Percentiles rank a stretch among this genome's conserved stretches.
These are phyloP conservation scores for Claviceps arundinis DNA, from an alignment of 2,329 filamentous ascomycete genomes.

Conservation along the genomic window DNA sequence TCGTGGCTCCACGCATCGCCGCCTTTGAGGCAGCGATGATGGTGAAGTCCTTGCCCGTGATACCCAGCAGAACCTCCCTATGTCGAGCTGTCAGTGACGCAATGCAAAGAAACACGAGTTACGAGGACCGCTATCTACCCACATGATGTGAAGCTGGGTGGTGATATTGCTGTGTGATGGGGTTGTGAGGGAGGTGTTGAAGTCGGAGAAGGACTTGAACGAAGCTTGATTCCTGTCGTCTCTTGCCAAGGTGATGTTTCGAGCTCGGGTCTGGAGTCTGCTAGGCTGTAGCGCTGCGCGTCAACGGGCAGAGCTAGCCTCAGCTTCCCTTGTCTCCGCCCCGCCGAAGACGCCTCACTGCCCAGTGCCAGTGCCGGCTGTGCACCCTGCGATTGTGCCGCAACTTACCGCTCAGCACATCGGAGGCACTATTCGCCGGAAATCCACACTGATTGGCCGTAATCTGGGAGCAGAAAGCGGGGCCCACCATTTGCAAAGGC, in stretches of 20 bases:
- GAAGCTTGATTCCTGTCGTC: not conserved
- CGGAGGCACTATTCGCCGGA: conserved; percentile 20
- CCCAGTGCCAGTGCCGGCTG: too few species aligned
- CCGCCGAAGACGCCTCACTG: not conserved
- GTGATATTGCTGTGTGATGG: conserved; percentile 1
- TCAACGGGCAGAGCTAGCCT: conserved; percentile 11
- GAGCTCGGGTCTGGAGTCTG: conserved; percentile 1
- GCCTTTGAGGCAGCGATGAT: conserved; percentile 96
- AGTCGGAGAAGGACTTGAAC: conserved; percentile 2
- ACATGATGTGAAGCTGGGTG: conserved; percentile 4
- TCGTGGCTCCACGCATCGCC: conserved; percentile 91
- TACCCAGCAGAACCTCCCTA: conserved; percentile 96
- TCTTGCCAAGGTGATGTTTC: conserved; percentile 1
- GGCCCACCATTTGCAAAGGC: conserved; percentile 12
- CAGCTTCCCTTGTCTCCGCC: conserved; percentile 6
- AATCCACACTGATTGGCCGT: conserved; percentile 13
- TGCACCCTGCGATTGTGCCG: conserved; percentile 15
- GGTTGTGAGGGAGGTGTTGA: not conserved
- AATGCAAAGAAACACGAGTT: not conserved
- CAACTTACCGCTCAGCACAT: conserved; percentile 16
- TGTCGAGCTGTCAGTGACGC: conserved; percentile 1
- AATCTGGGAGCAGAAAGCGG: conserved; percentile 1
- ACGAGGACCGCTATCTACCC: not conserved
- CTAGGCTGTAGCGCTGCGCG: conserved; percentile 27
- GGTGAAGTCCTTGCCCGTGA: conserved; percentile 98